These are phyloP conservation scores for Cordyceps fumosorosea DNA, from an alignment of 2,329 filamentous ascomycete genomes.

Conservation along the genomic window DNA sequence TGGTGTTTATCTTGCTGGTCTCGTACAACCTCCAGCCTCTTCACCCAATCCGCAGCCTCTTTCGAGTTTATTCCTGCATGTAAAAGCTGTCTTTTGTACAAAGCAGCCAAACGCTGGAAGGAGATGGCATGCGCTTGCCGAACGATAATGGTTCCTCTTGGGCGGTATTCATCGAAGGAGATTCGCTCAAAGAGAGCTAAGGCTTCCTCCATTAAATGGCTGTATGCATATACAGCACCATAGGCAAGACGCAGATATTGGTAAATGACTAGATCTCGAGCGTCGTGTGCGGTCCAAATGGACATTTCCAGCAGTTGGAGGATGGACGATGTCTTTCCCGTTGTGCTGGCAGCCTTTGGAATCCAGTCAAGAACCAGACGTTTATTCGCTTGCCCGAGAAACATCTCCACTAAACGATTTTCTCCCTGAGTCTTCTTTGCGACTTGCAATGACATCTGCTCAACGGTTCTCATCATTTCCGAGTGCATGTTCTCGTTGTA, in stretches of 20 bases:
- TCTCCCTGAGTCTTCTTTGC: conserved; percentile 20
- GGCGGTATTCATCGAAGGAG: conserved; percentile 31
- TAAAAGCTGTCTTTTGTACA: conserved; percentile 31
- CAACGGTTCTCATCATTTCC: conserved; percentile 29
- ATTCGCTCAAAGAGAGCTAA: conserved; percentile 31
- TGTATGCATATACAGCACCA: conserved; percentile 29
- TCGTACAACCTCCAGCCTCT: conserved; percentile 29
- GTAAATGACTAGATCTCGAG: conserved; percentile 30
- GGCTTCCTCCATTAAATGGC: conserved; percentile 28
- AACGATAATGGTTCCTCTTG: conserved; percentile 32
- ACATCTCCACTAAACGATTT: conserved; percentile 28
- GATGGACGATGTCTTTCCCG: conserved; percentile 24
- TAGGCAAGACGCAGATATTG: conserved; percentile 33
- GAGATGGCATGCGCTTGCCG: conserved; percentile 33
- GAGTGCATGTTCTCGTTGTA: conserved; percentile 30
- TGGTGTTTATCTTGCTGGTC: conserved; percentile 31
- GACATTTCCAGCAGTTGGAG: conserved; percentile 25
- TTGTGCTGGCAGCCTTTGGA: conserved; percentile 33
- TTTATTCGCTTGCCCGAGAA: conserved; percentile 29
- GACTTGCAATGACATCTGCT: conserved; percentile 24
- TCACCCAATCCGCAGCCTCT: conserved; percentile 27
- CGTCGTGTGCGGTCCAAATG: conserved; percentile 26
- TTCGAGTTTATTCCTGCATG: conserved; percentile 21
- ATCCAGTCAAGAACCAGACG: conserved; percentile 33
- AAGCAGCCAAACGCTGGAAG: conserved; percentile 31